Base-by-base conservation (phyloP, 805 yeast genomes). In the Ogataea methanolica region DNA sequence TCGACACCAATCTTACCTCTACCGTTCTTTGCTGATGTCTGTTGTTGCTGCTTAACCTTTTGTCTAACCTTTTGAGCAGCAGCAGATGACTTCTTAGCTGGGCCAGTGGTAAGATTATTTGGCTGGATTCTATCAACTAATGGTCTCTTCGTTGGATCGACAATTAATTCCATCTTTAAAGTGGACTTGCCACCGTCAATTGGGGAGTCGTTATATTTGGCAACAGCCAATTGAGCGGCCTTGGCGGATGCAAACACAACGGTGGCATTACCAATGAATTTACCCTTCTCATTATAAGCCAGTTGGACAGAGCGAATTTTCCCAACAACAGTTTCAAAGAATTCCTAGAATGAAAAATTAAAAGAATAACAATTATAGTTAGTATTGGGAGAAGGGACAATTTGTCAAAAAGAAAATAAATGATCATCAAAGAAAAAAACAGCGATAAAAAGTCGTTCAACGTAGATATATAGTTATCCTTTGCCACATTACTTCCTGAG, bases 231-330 rank as follows among this genome's bases (percentile, higher is more conserved):
- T 52, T 78, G 71, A 44, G 98, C 98, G 65, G 77, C 76, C 50
- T 83, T 82, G 44, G 79, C 67, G 49, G 75, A 74, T 62, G 73
- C 80, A 75, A 94, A 94, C 49, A 83, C 75, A 60, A 94, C 79
- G 48, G 94, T 89, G 53, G 96, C 96, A 72, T 83, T 80, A 70
- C 99, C 99, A 54, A 86, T 86, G 55, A 96, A 88, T 68, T 82
- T 82, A 45, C 98, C 99, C 66, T 78, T 82, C 69, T 84, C 88
- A 65, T 88, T 89, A 76, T 87, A 94, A 59, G 84, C 76, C 62
- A 89, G 77, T 46, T 79, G 72, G 65, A 87, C 84, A 53, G 77
- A 75, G 56, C 72, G 73, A 59, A 92, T 88, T 55, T 90, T 88
- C 58, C 99, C 99, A 56, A 94, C 79, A 71, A 87, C 89, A 51